Evolutionary conservation across 2,329 filamentous ascomycete genomes (phyloP).

Genomic region (Exserohilum turcica): DNA sequence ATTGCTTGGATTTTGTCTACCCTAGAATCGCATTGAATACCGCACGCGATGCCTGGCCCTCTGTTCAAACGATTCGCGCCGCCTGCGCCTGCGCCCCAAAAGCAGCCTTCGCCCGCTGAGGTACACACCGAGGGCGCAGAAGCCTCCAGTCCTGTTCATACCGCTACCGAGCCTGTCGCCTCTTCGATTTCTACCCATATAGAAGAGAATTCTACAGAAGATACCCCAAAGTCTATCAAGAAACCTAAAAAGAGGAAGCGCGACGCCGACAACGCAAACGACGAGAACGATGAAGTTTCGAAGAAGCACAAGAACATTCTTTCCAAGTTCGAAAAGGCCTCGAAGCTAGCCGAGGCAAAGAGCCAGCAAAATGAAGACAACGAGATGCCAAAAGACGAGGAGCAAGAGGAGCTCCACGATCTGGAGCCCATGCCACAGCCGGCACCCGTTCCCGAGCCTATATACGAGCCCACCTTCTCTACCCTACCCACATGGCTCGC

Average conservation of each 20-base stretch:
- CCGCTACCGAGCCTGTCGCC: neutral
- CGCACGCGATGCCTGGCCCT: slow-evolving; percentile 51
- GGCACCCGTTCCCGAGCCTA: slow-evolving; percentile 62
- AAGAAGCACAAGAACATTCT: slow-evolving; percentile 50
- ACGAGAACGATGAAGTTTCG: slow-evolving; percentile 33
- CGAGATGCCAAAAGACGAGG: slow-evolving; percentile 43
- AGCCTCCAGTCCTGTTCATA: slow-evolving; percentile 1
- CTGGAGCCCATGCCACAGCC: slow-evolving; percentile 84
- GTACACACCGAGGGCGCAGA: neutral
- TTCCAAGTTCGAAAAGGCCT: slow-evolving; percentile 53
- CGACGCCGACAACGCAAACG: slow-evolving; percentile 25
- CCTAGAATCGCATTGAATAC: neutral
- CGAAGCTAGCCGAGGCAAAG: slow-evolving; percentile 35
- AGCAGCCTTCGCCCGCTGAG: slow-evolving; percentile 8
- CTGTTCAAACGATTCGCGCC: slow-evolving; percentile 56
- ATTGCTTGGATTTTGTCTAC: neutral
- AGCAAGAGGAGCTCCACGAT: slow-evolving; percentile 64
- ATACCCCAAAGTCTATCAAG: slow-evolving; percentile 26
- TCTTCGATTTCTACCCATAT: slow-evolving; percentile 5
- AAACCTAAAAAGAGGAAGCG: slow-evolving; percentile 47
- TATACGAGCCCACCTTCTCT: slow-evolving; percentile 70
- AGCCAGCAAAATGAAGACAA: slow-evolving; percentile 20
- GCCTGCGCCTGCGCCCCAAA: slow-evolving; percentile 25
- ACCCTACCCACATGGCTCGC: slow-evolving; percentile 82
- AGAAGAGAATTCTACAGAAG: slow-evolving; percentile 10